Evolutionary conservation across 768 basidiomycete genomes (phyloP), one percentile per base, ranked within the genome.

Genomic region (Podaxis sp.): DNA sequence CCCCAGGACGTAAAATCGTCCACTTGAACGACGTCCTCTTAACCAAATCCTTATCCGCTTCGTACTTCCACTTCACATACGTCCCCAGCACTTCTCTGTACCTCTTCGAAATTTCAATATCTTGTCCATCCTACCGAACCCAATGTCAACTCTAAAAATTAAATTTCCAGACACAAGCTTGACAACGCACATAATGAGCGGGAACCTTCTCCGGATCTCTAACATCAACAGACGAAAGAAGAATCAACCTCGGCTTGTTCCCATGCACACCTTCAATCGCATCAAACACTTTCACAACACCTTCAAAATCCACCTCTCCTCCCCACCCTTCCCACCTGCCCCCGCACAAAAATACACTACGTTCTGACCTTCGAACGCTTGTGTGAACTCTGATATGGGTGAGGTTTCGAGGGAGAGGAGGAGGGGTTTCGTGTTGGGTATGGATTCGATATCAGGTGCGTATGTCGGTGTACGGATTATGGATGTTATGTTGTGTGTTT

Each of bases 261-360:
- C 77, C 76, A 53, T 79, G 66, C 2, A 84, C 73, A 1, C 51
- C 72, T 70, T 88, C 87, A 56, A 90, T 76, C 0, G 87, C 88
- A 68, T 89, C 87, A 66, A 85, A 89, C 4, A 88, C 80, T 72
- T 88, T 89, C 46, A 89, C 66, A 0, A 87, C 86, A 7, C 86
- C 87, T 49, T 85, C 83, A 66, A 82, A 84, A 67, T 83, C 81
- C 3, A 88, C 86, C 38, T 73, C 66, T 83, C 82, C 30, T 77
- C 76, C 0, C 81, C 81, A 11, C 84, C 86, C 66, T 84, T 84
- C 0, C 85, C 84, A 0, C 86, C 86, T 0, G 87, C 83, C 0
- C 80, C 79, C 2, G 80, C 79, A 50, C 74, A 76, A 64, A 79
- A 81, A 63, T 80, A 80, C 24, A 82, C 78, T 6, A 80, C 71